phyloP scores from a whole-genome alignment of 2,329 filamentous ascomycete genomes.

The Cryphonectria radicalis region DNA sequence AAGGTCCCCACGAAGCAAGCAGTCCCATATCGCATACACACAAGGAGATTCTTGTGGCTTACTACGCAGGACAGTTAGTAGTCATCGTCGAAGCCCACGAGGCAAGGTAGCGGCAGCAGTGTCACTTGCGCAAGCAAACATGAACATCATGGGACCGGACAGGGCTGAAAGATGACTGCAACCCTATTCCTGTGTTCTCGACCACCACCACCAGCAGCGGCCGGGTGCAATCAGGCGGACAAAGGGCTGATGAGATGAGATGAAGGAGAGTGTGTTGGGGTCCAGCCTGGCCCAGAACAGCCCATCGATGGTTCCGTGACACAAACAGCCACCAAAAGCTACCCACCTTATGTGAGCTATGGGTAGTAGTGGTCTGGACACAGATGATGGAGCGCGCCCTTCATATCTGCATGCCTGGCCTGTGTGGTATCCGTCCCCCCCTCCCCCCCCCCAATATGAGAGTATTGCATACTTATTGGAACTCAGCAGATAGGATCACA shows the following conservation, averaged over 20 bases:
- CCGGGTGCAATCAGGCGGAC: neutral
- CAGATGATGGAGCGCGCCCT: neutral
- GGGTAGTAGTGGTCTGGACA: neutral
- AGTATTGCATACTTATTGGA: too few species aligned
- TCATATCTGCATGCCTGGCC: constrained; percentile 20
- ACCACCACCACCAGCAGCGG: neutral
- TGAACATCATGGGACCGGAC: neutral
- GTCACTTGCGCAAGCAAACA: neutral
- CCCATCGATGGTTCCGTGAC: neutral
- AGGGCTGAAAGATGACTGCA: neutral
- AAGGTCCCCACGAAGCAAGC: constrained; percentile 7
- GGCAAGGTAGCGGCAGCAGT: neutral
- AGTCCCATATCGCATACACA: constrained; percentile 6
- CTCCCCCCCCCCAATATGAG: neutral
- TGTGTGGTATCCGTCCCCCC: constrained; percentile 15
- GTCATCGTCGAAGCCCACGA: neutral
- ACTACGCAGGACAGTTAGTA: neutral
- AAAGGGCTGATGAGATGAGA: neutral
- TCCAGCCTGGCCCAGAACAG: neutral
- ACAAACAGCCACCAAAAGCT: neutral
- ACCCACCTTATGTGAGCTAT: neutral
- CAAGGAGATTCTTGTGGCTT: neutral
- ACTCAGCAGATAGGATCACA: neutral
- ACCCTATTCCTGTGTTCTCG: neutral
- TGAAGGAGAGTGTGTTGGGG: neutral